Evolutionary conservation across 768 basidiomycete genomes (phyloP).

Genomic region (Agrocybe pediades): DNA sequence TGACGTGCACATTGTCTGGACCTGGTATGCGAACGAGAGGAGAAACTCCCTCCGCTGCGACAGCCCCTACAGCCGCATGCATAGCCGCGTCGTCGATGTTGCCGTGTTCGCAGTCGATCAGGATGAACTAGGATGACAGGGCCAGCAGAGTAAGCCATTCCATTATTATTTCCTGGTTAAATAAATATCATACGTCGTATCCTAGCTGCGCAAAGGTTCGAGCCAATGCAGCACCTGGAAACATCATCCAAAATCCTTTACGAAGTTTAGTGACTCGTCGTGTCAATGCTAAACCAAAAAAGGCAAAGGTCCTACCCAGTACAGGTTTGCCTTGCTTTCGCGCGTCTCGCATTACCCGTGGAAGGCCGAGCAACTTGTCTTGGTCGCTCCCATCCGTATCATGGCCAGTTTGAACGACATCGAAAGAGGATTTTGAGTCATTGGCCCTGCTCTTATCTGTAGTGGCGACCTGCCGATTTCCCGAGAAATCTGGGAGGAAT

Average conservation of each 20-base stretch:
- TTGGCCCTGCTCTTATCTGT: neutral
- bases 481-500: slow-evolving; percentile 1
- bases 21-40: slow-evolving; percentile 18
- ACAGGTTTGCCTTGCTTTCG: slow-evolving; percentile 17
- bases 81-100: slow-evolving; percentile 22
- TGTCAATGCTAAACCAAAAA: neutral
- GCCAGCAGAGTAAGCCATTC: neutral
- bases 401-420: too few species aligned
- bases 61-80: slow-evolving; percentile 20
- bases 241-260: slow-evolving; percentile 23
- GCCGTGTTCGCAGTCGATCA: slow-evolving; percentile 23
- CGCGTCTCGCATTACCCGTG: slow-evolving; percentile 18
- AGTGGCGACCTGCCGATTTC: neutral
- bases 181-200: slow-evolving; percentile 24
- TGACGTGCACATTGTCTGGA: slow-evolving; percentile 16
- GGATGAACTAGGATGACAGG: slow-evolving; percentile 13
- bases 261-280: neutral
- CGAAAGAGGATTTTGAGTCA: too few species aligned
- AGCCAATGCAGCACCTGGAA: slow-evolving; percentile 18
- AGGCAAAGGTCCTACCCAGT: slow-evolving; percentile 10
- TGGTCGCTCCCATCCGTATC: neutral
- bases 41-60: slow-evolving; percentile 19
- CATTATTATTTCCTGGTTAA: neutral
- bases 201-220: slow-evolving; percentile 21
- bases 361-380: slow-evolving; percentile 16